Conservation (phyloP, 2,329 filamentous ascomycete species). For the Apiospora malaysiana region DNA sequence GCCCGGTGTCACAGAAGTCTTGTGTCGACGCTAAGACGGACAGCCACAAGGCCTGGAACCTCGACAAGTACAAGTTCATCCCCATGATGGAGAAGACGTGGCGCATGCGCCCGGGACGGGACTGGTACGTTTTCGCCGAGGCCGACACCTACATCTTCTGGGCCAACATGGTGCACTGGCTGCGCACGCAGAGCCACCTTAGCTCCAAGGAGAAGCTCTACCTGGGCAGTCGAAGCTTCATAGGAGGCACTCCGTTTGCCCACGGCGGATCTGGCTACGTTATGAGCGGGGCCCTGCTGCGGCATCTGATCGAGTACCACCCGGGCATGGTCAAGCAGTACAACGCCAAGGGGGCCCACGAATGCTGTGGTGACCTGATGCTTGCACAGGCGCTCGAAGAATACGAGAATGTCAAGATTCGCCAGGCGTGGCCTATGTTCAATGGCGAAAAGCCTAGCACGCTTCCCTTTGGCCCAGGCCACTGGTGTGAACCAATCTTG, state of each 20-base stretch:
- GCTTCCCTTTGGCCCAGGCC: conserved; percentile 52
- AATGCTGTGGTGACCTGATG: conserved; percentile 60
- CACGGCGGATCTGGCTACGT: conserved; percentile 65
- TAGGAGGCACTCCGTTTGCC: conserved; percentile 54
- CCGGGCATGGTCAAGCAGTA: conserved; percentile 52
- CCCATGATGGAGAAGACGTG: conserved; percentile 63
- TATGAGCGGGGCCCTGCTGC: conserved; percentile 58
- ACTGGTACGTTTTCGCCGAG: conserved; percentile 67
- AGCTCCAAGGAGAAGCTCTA: conserved; percentile 53
- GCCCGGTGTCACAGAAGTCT: conserved; percentile 53
- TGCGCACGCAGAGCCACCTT: conserved; percentile 46
- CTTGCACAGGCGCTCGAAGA: conserved; percentile 55
- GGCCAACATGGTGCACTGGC: conserved; percentile 57
- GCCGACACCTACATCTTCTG: conserved; percentile 65
- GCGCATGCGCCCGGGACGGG: conserved; percentile 55
- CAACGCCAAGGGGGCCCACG: conserved; percentile 49
- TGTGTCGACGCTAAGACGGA: conserved; percentile 44
- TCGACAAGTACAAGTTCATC: conserved; percentile 68
- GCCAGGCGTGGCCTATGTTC: conserved; percentile 57
- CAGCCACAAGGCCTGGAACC: conserved; percentile 51
- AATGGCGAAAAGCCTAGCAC: conserved; percentile 61
- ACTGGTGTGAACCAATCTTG: conserved; percentile 64
- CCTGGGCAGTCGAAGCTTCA: conserved; percentile 56
- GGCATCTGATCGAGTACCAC: conserved; percentile 51
- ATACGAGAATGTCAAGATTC: conserved; percentile 48